Conservation (phyloP, 2,329 filamentous ascomycete genomes). For the Aspergillus felis region DNA sequence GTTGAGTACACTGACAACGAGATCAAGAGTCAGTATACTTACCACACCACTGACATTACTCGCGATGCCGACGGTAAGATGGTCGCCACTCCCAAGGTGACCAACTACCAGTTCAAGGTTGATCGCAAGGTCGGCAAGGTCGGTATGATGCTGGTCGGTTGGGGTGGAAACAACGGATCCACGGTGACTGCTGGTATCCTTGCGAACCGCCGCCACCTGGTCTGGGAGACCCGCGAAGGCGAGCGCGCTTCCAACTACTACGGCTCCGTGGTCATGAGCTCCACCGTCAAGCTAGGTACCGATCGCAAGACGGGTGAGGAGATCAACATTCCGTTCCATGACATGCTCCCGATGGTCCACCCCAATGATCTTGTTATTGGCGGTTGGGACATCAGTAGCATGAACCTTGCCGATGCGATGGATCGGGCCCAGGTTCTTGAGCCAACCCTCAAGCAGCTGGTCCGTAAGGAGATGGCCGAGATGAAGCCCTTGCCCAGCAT, state of each 20-base stretch:
- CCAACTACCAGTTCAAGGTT: conserved; percentile 94
- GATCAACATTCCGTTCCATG: conserved; percentile 93
- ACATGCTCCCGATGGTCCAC: conserved; percentile 93
- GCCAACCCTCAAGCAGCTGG: conserved; percentile 83
- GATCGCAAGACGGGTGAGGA: conserved; percentile 80
- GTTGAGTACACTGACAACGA: conserved; percentile 83
- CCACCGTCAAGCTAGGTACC: conserved; percentile 92
- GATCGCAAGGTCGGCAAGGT: conserved; percentile 89
- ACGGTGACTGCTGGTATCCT: conserved; percentile 97
- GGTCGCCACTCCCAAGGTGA: conserved; percentile 81
- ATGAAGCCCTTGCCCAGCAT: conserved; percentile 90
- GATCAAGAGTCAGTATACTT: conserved; percentile 93
- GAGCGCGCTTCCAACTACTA: conserved; percentile 90
- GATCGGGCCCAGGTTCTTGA: conserved; percentile 93
- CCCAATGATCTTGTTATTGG: conserved; percentile 93
- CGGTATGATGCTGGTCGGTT: conserved; percentile 95
- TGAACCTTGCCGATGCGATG: conserved; percentile 90
- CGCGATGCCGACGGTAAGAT: conserved; percentile 69
- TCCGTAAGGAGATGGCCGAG: conserved; percentile 86
- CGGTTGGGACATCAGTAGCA: conserved; percentile 92
- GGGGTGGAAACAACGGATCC: conserved; percentile 96
- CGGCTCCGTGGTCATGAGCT: conserved; percentile 94
- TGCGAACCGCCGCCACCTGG: conserved; percentile 81
- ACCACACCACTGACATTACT: conserved; percentile 84
- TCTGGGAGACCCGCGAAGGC: conserved; percentile 93